Base-by-base conservation (phyloP, 177 flowering plant genomes). In the Vitis hybrid region DNA sequence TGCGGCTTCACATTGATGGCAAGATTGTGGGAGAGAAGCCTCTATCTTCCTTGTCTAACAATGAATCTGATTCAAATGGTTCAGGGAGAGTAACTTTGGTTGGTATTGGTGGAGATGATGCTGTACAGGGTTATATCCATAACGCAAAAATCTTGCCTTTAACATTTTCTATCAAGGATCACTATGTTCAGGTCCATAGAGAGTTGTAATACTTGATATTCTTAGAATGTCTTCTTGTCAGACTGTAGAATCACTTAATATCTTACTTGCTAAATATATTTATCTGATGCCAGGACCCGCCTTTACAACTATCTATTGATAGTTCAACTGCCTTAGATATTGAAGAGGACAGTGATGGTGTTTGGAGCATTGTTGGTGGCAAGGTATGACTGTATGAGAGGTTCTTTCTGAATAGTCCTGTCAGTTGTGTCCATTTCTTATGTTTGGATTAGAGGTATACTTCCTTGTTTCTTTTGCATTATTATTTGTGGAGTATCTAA, bases 311-410 rank as follows among this genome's bases (percentile, higher is more conserved):
- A 74, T 79, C 84, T 23, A 75, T 93, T 70, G 94, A 89, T 69
- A 62, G 75, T 69, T 84, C 91, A 51, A 83, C 85, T 75, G 70
- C 86, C 66, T 82, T 86, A 40, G 97, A 89, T 67, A 83, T 93
- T 81, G 97, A 91, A 77, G 90, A 83, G 77, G 95, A 81, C 56
- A 78, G 65, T 62, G 93, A 87, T 84, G 98, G 96, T 67, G 82
- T 88, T 79, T 91, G 97, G 98, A 85, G 82, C 77, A 86, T 93
- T 64, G 88, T 90, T 68, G 94, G 96, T 72, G 98, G 98, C 73
- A 93, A 93, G 97, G 98, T 91, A 56, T 67, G 81, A 40, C 32
- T 40, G 45, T 40, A 17, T n/a, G 21, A 18, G 26, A 48, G 30
- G n/a, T 56, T 67, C 62, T 62, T 59, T 67, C 30, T 56, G 5